Conservation (phyloP, 202 grass and related monocot genomes). For the Bolboschoenoplectus hybrid region DNA sequence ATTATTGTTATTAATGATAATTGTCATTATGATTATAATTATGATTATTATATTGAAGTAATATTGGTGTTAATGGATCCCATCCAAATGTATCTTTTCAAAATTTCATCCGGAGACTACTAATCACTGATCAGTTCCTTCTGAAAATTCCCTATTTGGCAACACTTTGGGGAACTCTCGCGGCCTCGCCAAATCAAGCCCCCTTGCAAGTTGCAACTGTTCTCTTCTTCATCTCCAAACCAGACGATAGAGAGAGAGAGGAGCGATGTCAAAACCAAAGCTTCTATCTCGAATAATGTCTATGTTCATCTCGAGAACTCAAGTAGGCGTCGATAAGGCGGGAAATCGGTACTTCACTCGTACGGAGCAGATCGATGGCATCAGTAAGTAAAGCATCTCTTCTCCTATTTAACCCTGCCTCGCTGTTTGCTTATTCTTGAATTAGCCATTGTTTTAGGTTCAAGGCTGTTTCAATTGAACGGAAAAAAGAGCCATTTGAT, state of each 20-base stretch:
- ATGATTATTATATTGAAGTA: no score
- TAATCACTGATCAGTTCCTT: not conserved
- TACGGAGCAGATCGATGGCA: conserved; percentile 69
- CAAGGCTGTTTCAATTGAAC: not conserved
- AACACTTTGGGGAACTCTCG: not conserved
- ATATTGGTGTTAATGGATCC: no score
- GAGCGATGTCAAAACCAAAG: conserved; percentile 62
- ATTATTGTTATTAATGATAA: no score
- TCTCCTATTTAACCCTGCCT: not conserved
- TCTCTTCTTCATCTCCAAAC: not conserved
- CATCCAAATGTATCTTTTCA: no score
- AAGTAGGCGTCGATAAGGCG: conserved; percentile 76
- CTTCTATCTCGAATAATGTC: conserved; percentile 61
- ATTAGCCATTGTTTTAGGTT: not conserved
- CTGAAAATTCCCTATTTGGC: not conserved
- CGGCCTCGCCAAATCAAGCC: not conserved
- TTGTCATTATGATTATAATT: no score
- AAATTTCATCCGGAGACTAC: no score
- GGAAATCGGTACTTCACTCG: conserved; percentile 85
- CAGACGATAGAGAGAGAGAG: not conserved
- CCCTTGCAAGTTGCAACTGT: not conserved
- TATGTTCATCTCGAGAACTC: conserved; percentile 63
- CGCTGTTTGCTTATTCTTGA: not conserved
- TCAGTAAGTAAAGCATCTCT: conserved; percentile 41
- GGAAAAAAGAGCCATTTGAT: not conserved